These are phyloP conservation scores for Globisporangium alternatum DNA, from an alignment of 352 stramenopile species.

Conservation along the genomic window DNA sequence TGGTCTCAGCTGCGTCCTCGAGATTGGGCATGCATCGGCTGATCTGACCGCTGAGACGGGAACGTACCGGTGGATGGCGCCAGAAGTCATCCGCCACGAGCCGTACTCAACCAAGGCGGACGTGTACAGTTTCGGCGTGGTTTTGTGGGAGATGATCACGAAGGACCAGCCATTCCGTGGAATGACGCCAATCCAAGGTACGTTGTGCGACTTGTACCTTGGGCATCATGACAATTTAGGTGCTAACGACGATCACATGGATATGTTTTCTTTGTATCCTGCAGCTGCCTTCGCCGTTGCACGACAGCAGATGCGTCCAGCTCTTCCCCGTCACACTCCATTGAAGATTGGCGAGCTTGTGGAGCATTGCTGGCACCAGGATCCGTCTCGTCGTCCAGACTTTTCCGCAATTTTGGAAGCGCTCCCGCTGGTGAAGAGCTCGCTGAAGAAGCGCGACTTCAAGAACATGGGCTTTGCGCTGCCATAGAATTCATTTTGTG, in stretches of 20 bases:
- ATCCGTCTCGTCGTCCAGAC: conserved; percentile 65
- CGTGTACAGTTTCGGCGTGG: conserved; percentile 93
- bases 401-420: conserved; percentile 78
- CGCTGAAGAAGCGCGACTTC: conserved; percentile 84
- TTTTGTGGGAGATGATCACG: conserved; percentile 83
- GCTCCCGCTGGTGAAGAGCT: conserved; percentile 73
- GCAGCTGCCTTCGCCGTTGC: conserved; percentile 81
- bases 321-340: conserved; percentile 80
- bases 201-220: not conserved
- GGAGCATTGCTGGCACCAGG: conserved; percentile 83
- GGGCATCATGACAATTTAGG: conserved; percentile 1
- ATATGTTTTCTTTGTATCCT: conserved; percentile 13
- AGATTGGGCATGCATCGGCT: conserved; percentile 62
- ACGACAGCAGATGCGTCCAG: conserved; percentile 79
- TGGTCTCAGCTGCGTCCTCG: conserved; percentile 80
- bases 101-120: conserved; percentile 95
- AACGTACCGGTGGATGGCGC: conserved; percentile 95
- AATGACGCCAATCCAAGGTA: conserved; percentile 82
- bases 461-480: conserved; percentile 77
- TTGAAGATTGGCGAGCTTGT: conserved; percentile 79
- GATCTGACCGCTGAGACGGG: conserved; percentile 86
- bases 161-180: conserved; percentile 85
- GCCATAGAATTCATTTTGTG: conserved; percentile 21
- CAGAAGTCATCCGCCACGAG: conserved; percentile 91
- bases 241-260: not conserved